Base-by-base conservation (phyloP, 352 stramenopile species). In the Blastocystis sp. region DNA sequence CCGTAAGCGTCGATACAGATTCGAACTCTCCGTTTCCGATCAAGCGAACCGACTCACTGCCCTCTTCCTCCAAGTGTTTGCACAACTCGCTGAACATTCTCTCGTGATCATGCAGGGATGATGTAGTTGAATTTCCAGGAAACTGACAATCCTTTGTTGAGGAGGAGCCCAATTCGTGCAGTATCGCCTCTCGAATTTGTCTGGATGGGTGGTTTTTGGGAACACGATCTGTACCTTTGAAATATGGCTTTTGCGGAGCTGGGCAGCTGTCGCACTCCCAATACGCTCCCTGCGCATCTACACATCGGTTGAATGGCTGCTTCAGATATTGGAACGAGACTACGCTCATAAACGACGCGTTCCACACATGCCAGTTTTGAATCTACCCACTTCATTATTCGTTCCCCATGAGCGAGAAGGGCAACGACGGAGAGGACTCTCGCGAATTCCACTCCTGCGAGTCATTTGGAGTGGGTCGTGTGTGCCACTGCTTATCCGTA, bases 161-260 rank as follows among this genome's bases (percentile, higher is more conserved):
- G 45, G 16, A 16, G 45, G 6, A 55, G 6, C 45, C 16, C 45
- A 55, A 19, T 55, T 55, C 45, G 45, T 16, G 9, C 45, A 55
- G 16, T 55, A 85, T 69, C 37, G 24, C 51, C 24, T 37, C 70
- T 59, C 74, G 74, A 16, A 85, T 10, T 3, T 13, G 10, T 60
- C 50, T 59, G 16, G 50, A 59, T 67, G 74, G 74, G 70, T 55
- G 12, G 45, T 41, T 19, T 16, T 85, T 29, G 12, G 55, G 16
- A 85, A 85, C 66, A 29, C n/a, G 13, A 6, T 67, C 50, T 2
- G 41, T 51, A 31, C 74, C 74, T 59, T 69, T 69, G 45, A 66
- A 85, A 85, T 85, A 85, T 26, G 74, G 74, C 55, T 85, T 85
- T 10, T 24, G 29, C 21, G 74, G 74, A 85, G 55, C n/a, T 59